Base-by-base conservation (phyloP, 1,139 yeast genomes). In the Entelexis sorbosivorans region DNA sequence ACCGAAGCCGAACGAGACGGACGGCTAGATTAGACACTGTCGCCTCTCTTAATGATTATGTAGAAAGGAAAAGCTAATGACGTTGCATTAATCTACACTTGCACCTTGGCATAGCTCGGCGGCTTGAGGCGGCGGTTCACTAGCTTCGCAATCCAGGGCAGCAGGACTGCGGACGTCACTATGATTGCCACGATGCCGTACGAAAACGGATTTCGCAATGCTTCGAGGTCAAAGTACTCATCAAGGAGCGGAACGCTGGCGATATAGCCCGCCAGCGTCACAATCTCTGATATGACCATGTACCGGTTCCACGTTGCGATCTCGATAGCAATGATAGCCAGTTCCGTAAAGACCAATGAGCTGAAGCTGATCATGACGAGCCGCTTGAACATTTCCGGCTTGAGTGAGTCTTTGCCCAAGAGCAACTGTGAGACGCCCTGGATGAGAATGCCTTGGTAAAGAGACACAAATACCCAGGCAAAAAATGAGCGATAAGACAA, bases 41-140 rank as follows among this genome's bases (percentile, higher is more conserved):
- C 6, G 24, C 6, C 6, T 6, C 6, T 4, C 24, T 22, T 22
- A 22, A 22, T 22, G 24, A 22, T 22, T 5, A 22, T 22, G 24
- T 22, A 22, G 4, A 22, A 22, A 22, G 24, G 24, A 22, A 22
- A 22, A 22, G 6, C 24, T 22, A 22, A 22, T 22, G 24, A 28
- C 31, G 11, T 10, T 28, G 31, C 10, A 28, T 28, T 28, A 10
- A 20, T 20, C 14, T 36, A 51, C 4, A 59, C 62, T 32, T 82
- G 93, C 66, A 91, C 97, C 65, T 91, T 91, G n/a, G 97, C 97
- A 66, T 93, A 91, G 64, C 85, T 88, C 38, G 98, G 98, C 9
- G 98, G 98, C 58, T 88, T 78, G 53, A 93, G 67, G 58, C 73
- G 78, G 56, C 95, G 75, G 62, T 82, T 79, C 28, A 89, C 69